Evolutionary conservation across 164 flowering plant genomes (phyloP).

Genomic region (Hamamelis virginiana): DNA sequence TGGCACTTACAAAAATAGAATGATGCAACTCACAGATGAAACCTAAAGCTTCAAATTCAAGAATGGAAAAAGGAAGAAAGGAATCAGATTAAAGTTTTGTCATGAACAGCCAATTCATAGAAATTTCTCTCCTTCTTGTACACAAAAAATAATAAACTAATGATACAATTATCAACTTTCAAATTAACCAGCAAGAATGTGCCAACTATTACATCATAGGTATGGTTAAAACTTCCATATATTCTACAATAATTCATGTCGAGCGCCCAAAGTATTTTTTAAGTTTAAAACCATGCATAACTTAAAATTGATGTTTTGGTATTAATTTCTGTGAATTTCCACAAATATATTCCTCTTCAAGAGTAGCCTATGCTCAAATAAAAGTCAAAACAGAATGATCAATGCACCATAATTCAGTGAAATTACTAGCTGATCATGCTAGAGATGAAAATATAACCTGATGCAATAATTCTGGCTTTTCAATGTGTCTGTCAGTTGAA

Average conservation of each 20-base stretch:
- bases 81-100: neutral
- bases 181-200: neutral
- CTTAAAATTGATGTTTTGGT: neutral
- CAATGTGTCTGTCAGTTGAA: neutral
- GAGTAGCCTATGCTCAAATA: neutral
- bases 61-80: no score
- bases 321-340: neutral
- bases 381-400: neutral
- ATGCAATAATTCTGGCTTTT: neutral
- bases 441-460: slow-evolving; percentile 19
- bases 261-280: neutral
- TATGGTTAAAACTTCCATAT: neutral
- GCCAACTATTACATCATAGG: neutral
- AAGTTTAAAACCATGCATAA: neutral
- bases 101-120: neutral
- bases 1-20: no score
- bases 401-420: neutral
- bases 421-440: neutral
- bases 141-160: neutral
- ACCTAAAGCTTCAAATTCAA: no score
- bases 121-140: neutral
- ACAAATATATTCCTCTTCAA: neutral
- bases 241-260: neutral
- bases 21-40: no score
- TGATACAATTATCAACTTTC: neutral